Conservation (phyloP, 2,329 filamentous ascomycete genomes). For the Neocatenulostroma microsporum region DNA sequence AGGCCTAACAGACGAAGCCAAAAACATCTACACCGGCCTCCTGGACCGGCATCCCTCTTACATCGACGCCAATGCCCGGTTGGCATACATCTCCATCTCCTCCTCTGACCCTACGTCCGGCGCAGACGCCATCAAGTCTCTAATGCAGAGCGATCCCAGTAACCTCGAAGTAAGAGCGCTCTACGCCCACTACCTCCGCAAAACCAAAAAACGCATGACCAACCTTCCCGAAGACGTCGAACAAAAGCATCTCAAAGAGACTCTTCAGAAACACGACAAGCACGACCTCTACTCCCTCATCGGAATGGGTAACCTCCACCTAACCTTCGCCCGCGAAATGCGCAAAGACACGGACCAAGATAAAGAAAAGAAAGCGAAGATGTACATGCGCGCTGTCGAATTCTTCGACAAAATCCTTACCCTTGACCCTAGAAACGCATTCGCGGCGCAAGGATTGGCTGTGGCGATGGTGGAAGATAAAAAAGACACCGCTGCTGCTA, state of each 20-base stretch:
- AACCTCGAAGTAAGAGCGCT: conserved; percentile 88
- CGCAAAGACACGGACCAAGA: conserved; percentile 81
- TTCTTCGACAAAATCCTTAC: conserved; percentile 98
- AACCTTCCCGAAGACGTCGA: conserved; percentile 86
- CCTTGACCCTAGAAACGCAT: conserved; percentile 86
- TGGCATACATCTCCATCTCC: conserved; percentile 83
- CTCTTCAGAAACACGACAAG: conserved; percentile 87
- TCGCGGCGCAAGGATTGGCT: conserved; percentile 89
- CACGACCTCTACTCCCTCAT: conserved; percentile 93
- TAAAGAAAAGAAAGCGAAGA: conserved; percentile 79
- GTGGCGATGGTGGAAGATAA: conserved; percentile 92
- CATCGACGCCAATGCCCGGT: conserved; percentile 77
- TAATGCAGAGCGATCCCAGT: conserved; percentile 74
- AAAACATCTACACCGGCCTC: conserved; percentile 79
- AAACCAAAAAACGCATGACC: conserved; percentile 70
- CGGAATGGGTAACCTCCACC: conserved; percentile 93
- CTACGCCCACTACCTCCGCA: conserved; percentile 92
- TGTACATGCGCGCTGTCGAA: conserved; percentile 86
- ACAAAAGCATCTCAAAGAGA: conserved; percentile 93
- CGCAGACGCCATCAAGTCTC: conserved; percentile 72
- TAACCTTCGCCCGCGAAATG: conserved; percentile 87
- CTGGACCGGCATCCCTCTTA: conserved; percentile 80
- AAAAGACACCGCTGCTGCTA: conserved; percentile 73
- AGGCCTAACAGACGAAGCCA: conserved; percentile 70
- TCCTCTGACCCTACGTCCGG: conserved; percentile 75